Conservation (phyloP, 805 yeast species). For the Kodamaea laetipori region DNA sequence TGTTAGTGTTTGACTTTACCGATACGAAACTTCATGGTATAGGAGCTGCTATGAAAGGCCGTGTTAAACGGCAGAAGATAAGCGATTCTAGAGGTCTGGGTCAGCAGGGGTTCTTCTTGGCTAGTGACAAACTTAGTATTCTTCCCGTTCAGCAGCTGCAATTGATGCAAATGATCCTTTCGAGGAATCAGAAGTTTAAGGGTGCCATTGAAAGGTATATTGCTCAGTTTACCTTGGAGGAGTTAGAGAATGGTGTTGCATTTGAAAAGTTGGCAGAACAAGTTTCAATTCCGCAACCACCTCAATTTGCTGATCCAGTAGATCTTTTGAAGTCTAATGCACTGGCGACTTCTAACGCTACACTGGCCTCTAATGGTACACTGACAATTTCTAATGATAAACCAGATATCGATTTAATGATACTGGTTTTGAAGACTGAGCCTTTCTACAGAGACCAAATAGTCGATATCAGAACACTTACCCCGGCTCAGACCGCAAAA, state of each 20-base stretch:
- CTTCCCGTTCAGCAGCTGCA: conserved; percentile 57
- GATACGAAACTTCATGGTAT: conserved; percentile 64
- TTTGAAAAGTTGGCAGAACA: conserved; percentile 37
- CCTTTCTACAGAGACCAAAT: conserved; percentile 67
- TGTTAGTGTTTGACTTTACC: conserved; percentile 73
- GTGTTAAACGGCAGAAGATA: conserved; percentile 19
- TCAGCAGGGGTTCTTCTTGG: conserved; percentile 24
- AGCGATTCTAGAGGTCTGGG: conserved; percentile 10
- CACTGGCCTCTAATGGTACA: too few relatives aligned
- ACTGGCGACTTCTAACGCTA: too few relatives aligned
- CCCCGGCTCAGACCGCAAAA: conserved; percentile 39
- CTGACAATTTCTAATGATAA: conserved; percentile 15
- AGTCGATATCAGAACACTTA: conserved; percentile 48
- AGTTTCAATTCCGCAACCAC: conserved; percentile 52
- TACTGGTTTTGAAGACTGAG: conserved; percentile 48
- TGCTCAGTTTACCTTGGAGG: conserved; percentile 25
- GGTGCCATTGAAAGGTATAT: conserved; percentile 20
- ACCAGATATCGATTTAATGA: conserved; percentile 50
- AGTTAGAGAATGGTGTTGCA: conserved; percentile 38
- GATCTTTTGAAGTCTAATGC: conserved; percentile 59
- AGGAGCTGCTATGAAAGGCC: conserved; percentile 33
- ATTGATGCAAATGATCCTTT: conserved; percentile 59
- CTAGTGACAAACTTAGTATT: conserved; percentile 46
- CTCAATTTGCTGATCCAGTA: conserved; percentile 60
- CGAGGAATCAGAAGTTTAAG: conserved; percentile 56